phyloP scores from a whole-genome alignment of 2,329 filamentous ascomycete species.

The Phoma sp. region DNA sequence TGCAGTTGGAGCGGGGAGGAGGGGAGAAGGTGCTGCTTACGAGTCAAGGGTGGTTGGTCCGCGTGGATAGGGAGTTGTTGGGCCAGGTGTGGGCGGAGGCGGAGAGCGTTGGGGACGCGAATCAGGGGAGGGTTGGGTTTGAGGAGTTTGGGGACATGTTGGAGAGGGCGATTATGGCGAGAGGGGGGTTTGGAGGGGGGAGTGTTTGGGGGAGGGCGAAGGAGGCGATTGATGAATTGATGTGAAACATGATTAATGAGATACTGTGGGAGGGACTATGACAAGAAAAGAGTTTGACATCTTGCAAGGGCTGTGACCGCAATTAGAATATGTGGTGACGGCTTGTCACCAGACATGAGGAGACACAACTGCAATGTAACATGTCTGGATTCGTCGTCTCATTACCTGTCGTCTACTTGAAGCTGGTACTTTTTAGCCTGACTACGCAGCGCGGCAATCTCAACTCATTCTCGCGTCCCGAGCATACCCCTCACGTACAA shows the following conservation, averaged over 20 bases:
- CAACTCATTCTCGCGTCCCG: slow-evolving; percentile 4
- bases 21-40: slow-evolving; percentile 50
- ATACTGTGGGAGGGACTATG: neutral
- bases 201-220: neutral
- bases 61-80: slow-evolving; percentile 50
- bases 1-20: slow-evolving; percentile 29
- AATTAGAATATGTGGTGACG: no score
- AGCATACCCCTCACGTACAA: slow-evolving; percentile 19
- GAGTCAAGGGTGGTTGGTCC: slow-evolving; percentile 52
- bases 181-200: slow-evolving; percentile 18
- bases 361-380: neutral
- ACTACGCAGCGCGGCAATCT: slow-evolving; percentile 3
- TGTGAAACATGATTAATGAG: neutral
- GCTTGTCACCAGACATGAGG: neutral
- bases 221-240: neutral
- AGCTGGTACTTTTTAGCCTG: slow-evolving; percentile 11
- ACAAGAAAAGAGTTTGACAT: no score
- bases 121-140: slow-evolving; percentile 44
- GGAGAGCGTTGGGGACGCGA: slow-evolving; percentile 31
- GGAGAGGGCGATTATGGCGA: slow-evolving; percentile 41
- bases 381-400: slow-evolving; percentile 19
- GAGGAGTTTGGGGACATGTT: slow-evolving; percentile 48
- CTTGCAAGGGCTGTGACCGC: no score
- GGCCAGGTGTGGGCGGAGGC: slow-evolving; percentile 46
- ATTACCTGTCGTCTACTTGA: slow-evolving; percentile 14